Conservation (phyloP, 441 rosid species). For the Populus trichocarpa region DNA sequence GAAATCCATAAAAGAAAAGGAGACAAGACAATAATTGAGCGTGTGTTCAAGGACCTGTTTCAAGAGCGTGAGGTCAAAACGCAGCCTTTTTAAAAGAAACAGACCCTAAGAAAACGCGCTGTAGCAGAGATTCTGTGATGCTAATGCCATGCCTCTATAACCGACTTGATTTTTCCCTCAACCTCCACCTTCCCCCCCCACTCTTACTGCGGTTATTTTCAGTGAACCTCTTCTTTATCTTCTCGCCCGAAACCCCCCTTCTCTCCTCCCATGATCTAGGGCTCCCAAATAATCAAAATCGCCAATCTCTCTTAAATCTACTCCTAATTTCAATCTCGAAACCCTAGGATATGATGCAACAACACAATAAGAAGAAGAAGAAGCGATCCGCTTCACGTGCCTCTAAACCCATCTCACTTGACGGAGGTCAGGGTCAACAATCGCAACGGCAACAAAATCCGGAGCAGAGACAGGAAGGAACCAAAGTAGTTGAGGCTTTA, state of each 20-base stretch:
- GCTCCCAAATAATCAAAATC: conserved; percentile 3
- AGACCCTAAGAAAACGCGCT: not conserved
- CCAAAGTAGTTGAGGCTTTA: conserved; percentile 26
- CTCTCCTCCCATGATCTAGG: conserved; percentile 16
- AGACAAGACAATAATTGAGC: not conserved
- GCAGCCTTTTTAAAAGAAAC: not conserved
- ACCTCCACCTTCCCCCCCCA: not conserved
- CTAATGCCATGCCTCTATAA: not conserved
- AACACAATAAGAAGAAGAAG: conserved; percentile 48
- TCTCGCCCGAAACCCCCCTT: not conserved
- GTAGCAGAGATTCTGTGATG: not conserved
- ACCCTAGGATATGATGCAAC: conserved; percentile 39
- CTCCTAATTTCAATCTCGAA: not conserved
- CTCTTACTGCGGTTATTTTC: not conserved
- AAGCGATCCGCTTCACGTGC: conserved; percentile 25
- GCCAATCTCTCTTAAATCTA: not conserved
- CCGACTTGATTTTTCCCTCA: not conserved
- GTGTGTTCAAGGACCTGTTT: not conserved
- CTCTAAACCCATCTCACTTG: conserved; percentile 19
- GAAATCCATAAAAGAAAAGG: not conserved
- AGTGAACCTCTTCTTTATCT: not conserved
- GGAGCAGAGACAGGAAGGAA: conserved; percentile 22
- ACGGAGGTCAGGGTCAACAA: not conserved
- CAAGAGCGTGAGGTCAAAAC: not conserved
- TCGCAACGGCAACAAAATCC: conserved; percentile 7